Conservation (phyloP, 148 eudicot genomes). For the Cornus controversa region DNA sequence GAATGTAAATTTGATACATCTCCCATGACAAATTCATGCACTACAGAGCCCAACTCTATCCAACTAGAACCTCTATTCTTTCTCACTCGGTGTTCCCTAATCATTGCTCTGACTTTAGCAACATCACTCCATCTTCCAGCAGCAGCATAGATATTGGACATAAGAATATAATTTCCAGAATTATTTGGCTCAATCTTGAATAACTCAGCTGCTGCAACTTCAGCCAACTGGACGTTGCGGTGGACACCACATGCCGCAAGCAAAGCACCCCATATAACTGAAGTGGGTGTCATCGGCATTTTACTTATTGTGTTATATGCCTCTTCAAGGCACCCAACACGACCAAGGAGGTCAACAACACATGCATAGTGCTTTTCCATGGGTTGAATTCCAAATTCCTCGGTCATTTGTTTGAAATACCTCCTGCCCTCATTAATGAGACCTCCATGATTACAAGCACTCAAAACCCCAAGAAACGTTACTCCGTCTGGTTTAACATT, state of each 20-base stretch:
- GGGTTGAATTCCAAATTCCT: constrained; percentile 15
- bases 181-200: constrained; percentile 34
- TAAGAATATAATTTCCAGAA: constrained; percentile 37
- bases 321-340: constrained; percentile 26
- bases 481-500: constrained; percentile 25
- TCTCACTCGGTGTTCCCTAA: constrained; percentile 27
- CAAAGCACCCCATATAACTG: constrained; percentile 36
- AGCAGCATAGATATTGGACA: constrained; percentile 31
- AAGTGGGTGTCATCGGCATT: constrained; percentile 22
- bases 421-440: constrained; percentile 22
- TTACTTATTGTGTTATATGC: constrained; percentile 21
- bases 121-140: constrained; percentile 30
- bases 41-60: constrained; percentile 25
- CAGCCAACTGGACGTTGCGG: constrained; percentile 25
- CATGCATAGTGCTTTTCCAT: constrained; percentile 27
- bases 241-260: constrained; percentile 32
- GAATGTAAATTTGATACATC: constrained; percentile 22
- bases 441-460: constrained; percentile 35
- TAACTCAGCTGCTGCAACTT: constrained; percentile 29
- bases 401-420: constrained; percentile 22
- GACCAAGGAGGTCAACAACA: constrained; percentile 31
- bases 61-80: constrained; percentile 37
- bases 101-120: constrained; percentile 36
- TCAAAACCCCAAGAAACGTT: constrained; percentile 32
- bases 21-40: constrained; percentile 39